Evolutionary conservation across 208 protist genomes (phyloP).

Genomic region (Trypanosoma avium): DNA sequence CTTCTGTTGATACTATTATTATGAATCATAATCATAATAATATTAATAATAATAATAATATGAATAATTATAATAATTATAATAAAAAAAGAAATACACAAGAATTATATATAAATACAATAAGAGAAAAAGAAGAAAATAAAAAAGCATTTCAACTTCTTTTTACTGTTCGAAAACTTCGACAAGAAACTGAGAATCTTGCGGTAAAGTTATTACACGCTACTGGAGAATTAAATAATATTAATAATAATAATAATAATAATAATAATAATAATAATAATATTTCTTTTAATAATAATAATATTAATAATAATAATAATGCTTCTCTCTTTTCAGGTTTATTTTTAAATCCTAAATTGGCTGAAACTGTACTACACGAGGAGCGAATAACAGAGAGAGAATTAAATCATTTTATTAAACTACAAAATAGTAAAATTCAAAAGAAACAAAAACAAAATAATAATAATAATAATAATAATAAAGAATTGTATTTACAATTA

Average conservation of each 20-base stretch:
- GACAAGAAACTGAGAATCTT: constrained; percentile 58
- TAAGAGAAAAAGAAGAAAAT: constrained; percentile 21
- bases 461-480: too few relatives aligned
- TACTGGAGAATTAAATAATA: constrained; percentile 27
- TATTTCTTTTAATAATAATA: not conserved
- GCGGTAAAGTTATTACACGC: constrained; percentile 48
- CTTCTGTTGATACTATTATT: not conserved
- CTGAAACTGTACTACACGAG: not conserved
- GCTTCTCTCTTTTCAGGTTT: constrained; percentile 30
- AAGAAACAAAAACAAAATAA: too few relatives aligned
- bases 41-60: not conserved
- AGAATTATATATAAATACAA: too few relatives aligned
- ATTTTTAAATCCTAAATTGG: constrained; percentile 19
- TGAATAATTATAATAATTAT: not conserved
- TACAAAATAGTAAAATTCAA: not conserved
- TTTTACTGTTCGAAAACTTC: constrained; percentile 39
- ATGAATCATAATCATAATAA: too few relatives aligned
- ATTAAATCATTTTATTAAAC: not conserved
- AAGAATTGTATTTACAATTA: constrained; percentile 6
- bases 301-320: not conserved
- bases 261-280: not conserved
- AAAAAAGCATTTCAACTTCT: constrained; percentile 39
- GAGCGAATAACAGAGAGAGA: not conserved
- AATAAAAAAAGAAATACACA: not conserved
- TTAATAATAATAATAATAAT: not conserved